Base-by-base conservation (phyloP, 2,329 filamentous ascomycete genomes). In the Penicillium fuscoglaucum region DNA sequence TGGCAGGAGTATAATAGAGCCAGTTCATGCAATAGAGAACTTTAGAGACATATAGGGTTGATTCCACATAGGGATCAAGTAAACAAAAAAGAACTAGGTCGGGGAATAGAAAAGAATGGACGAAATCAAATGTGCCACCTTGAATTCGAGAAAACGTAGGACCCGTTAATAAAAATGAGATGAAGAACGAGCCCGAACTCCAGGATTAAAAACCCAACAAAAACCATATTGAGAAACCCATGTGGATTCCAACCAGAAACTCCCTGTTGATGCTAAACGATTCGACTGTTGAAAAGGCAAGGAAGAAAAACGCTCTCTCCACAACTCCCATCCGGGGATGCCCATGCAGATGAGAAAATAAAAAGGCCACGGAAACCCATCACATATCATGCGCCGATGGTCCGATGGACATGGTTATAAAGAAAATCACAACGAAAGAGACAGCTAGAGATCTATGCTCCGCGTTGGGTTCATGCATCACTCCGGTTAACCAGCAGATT, bases 391-490 rank as follows among this genome's bases (percentile, higher is more conserved):
- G 52, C 60, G 52, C 55, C 62, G 39, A 60, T 60, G 56, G 52
- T 57, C 48, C 56, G 49, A 62, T 57, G 49, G 52, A 48, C 41
- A 50, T 37, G 24, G 21, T n/a, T 31, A 48, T 48, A 54, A 40
- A 59, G 33, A 61, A 56, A 57, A 57, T 64, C 57, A 66, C 62
- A 66, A 45, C n/a, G 50, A 62, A 59, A 46, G 28, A 44, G 48
- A 59, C 39, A 40, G 45, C 40, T 40, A 37, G 45, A 61, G 33
- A 47, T 62, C 50, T 60, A 62, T 56, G 58, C 58, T 57, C 58
- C 28, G 52, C 26, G 37, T 24, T 47, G 19, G 17, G 33, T 33
- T 59, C 35, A 52, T 60, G 52, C 52, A 59, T 63, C 50, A 56
- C 46, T 57, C 52, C n/a, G 58, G 26, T 56, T 29, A 19, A 43